Evolutionary conservation across 192 early-diverging fungal genomes (phyloP), one percentile per base, ranked within the genome.

Genomic region (Rhizophagus clarus): DNA sequence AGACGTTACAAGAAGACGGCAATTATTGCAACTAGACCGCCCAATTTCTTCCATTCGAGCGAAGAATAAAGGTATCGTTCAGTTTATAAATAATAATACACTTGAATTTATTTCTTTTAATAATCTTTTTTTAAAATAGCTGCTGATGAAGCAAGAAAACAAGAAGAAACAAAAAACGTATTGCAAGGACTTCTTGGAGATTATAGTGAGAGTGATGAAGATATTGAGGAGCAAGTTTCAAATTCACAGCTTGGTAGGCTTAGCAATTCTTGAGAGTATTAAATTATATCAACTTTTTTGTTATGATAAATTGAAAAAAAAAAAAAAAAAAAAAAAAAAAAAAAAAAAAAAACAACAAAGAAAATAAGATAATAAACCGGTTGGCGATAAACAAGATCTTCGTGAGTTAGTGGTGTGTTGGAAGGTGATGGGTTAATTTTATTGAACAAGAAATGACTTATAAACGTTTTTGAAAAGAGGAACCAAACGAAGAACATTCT

Each of bases 1-100:
- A 72, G 71, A 72, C 40, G 45, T 51, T 24, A 26, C 42, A 72
- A 45, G 71, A 51, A 14, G 71, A 72, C 22, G 71, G 28, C 40
- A 40, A 29, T n/a, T 72, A 34, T 14, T 72, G 4, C 71, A 72
- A 34, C 17, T 72, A 51, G 42, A 72, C 14, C 71, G 31, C 14
- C 45, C 71, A 45, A 72, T 72, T 28, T 72, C 71, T 26, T 72
- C 45, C 42, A 72, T 72, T n/a, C 42, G 71, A 72, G 71, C 71
- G 7, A 72, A 72, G 51, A 72, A 72, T 12, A 72, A 51, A 72
- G 71, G 71, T 72, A 49, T 42, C 10, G 28, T 24, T 70, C 22
- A 5, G 20, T 70, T 37, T 70, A 12, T n/a, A 7, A n/a, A n/a
- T 40, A 7, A 8, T 24, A 31, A 8, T 40, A 17, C 22, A 4